Evolutionary conservation across 345 rosid species (phyloP), one percentile per base, ranked within the genome.

Genomic region (Trapa bicornis): DNA sequence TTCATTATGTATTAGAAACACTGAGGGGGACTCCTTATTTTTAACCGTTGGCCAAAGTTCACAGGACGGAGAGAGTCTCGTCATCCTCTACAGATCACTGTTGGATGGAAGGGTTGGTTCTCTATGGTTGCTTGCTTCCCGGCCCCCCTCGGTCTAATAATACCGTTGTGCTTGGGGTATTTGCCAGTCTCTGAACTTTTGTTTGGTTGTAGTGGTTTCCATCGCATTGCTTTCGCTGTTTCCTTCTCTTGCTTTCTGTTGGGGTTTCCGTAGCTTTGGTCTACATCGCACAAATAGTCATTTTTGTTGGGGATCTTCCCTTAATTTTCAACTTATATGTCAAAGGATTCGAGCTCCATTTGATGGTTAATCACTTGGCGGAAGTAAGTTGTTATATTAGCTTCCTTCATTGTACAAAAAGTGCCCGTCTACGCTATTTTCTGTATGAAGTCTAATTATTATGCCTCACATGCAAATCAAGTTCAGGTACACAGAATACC

Each of bases 1-100:
- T 68, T 68, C 68, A 73, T 67, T 70, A 22, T 6, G 65, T 69
- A 68, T 47, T 58, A 58, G 63, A 33, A 9, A 58, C 2, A 58
- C 15, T 32, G 37, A 12, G 38, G 63, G 63, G 37, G 63, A 32
- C 38, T 35, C 15, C 12, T 12, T 29, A 7, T 32, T 33, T 58
- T 32, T 38, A 22, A 22, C 38, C 32, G 2, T 58, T 32, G 2
- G 33, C 11, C 63, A 15, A 0, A 33, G 38, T 8, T 3, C 63
- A 22, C 29, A 38, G 35, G 63, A 58, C 35, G 16, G 36, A 5
- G 63, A 58, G 63, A 38, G 63, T 32, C 32, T 35, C 36, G 29
- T 10, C 38, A 58, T 58, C 63, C 63, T 33, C 63, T 58, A 17
- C 63, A 58, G 63, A 16, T 58, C 12, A 13, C 61, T 57, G 61